Conservation (phyloP, 495 filamentous ascomycete genomes). For the Cenococcum geophilum region DNA sequence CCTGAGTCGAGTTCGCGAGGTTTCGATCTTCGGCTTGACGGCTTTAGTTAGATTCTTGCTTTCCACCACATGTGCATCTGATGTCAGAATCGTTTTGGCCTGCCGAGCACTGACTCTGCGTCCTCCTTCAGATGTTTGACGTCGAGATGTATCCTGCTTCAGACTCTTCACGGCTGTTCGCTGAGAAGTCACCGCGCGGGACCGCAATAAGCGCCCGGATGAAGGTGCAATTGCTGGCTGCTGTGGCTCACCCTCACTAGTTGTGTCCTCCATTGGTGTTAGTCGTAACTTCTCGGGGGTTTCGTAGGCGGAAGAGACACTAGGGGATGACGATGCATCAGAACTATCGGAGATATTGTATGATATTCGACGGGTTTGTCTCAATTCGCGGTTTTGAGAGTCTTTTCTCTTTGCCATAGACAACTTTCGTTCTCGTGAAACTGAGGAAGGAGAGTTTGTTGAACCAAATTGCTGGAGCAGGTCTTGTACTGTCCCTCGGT, state of each 20-base stretch:
- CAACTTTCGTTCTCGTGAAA: slow-evolving; percentile 13
- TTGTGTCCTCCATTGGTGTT: neutral
- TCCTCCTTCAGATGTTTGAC: neutral
- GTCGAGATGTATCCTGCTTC: neutral
- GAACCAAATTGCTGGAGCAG: slow-evolving; percentile 23
- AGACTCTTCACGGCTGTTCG: neutral
- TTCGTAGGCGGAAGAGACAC: neutral
- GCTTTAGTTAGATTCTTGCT: slow-evolving; percentile 1
- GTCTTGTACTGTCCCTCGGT: slow-evolving; percentile 7
- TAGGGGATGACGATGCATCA: neutral
- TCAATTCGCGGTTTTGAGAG: neutral
- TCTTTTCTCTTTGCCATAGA: neutral
- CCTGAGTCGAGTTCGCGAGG: slow-evolving; percentile 41
- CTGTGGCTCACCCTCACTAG: neutral
- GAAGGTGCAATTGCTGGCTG: neutral
- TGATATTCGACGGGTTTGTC: neutral
- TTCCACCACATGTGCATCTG: slow-evolving; percentile 10
- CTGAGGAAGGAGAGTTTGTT: slow-evolving; percentile 16
- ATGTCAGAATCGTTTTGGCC: slow-evolving; percentile 19
- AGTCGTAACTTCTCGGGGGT: neutral
- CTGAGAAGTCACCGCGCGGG: neutral
- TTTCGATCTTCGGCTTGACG: slow-evolving; percentile 24
- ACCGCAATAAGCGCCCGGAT: neutral
- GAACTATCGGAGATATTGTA: neutral
- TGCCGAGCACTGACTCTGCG: slow-evolving; percentile 1